Base-by-base conservation (phyloP, 768 basidiomycete genomes). In the Termitomyces sp. region DNA sequence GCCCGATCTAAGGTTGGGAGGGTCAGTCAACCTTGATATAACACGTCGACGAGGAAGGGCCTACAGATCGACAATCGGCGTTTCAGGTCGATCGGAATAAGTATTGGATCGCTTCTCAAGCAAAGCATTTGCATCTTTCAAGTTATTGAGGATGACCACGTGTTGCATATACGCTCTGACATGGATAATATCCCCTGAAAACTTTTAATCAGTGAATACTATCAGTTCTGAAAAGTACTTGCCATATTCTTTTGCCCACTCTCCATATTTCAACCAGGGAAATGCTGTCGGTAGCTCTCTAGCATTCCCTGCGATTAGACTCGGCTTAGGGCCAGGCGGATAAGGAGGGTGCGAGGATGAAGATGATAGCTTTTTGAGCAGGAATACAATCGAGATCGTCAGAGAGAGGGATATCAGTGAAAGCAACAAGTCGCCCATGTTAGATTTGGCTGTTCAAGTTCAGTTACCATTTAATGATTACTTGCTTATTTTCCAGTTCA, bases 41-140 rank as follows among this genome's bases (percentile, higher is more conserved):
- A 12, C 4, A 43, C 24, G 7, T 26, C 5, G 4, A 29, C 7
- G 8, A 16, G 14, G 24, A n/a, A 36, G 24, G 4, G 9, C 43
- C 6, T 27, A 68, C 67, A 68, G 27, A 31, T 67, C 60, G 3
- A 63, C 41, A 47, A 68, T 61, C 4, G 61, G 53, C 16, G 63
- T 16, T 9, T 32, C 14, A 4, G 69, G 68, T 1, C 69, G 61
- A 56, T 69, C 65, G 6, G 67, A 69, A 53, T 69, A 72, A 13
- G 69, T 63, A 3, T 54, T 46, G 14, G 66, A 66, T 8, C 68
- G 61, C 29, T 64, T 66, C 26, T 71, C 71, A 8, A 71, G 56
- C 18, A 72, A 63, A 24, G 66, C 68, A 24, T 24, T 24, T 14
- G 42, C 53, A 44, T 54, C 53, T 34, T 54, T 41, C 3, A 54